Evolutionary conservation across 257 asterid genomes (phyloP).

Genomic region (Scutellaria galericulata): DNA sequence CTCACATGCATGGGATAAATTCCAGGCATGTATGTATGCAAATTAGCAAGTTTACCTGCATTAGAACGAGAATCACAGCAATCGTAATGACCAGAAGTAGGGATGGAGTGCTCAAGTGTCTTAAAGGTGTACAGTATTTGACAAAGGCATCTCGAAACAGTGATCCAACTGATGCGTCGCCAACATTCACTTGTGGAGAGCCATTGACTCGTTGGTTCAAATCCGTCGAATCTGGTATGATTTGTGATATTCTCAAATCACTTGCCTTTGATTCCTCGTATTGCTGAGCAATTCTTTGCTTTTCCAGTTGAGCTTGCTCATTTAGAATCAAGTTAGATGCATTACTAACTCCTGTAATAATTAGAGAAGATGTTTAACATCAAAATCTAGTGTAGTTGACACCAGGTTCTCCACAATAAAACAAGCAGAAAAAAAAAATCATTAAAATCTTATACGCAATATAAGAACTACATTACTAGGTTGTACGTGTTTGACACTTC

Average conservation of each 20-base stretch:
- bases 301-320: constrained; percentile 49
- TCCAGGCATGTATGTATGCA: constrained; percentile 2
- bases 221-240: constrained; percentile 41
- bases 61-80: constrained; percentile 71
- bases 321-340: constrained; percentile 46
- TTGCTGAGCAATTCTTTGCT: constrained; percentile 33
- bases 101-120: constrained; percentile 58
- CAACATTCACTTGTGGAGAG: constrained; percentile 39
- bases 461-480: constrained; percentile 21
- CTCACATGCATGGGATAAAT: background rate
- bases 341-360: constrained; percentile 34
- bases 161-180: constrained; percentile 48
- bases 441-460: constrained; percentile 10
- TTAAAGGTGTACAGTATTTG: constrained; percentile 54
- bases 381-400: constrained; percentile 4
- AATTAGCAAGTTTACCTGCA: constrained; percentile 70
- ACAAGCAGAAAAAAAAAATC: background rate
- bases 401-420: background rate
- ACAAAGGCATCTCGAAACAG: constrained; percentile 43
- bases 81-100: constrained; percentile 59
- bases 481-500: constrained; percentile 25
- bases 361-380: constrained; percentile 22
- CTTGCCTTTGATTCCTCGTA: constrained; percentile 36
- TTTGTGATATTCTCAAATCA: constrained; percentile 39
- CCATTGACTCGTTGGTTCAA: constrained; percentile 43